Base-by-base conservation (phyloP, 106 monocot genomes). In the Chionographis japonica region DNA sequence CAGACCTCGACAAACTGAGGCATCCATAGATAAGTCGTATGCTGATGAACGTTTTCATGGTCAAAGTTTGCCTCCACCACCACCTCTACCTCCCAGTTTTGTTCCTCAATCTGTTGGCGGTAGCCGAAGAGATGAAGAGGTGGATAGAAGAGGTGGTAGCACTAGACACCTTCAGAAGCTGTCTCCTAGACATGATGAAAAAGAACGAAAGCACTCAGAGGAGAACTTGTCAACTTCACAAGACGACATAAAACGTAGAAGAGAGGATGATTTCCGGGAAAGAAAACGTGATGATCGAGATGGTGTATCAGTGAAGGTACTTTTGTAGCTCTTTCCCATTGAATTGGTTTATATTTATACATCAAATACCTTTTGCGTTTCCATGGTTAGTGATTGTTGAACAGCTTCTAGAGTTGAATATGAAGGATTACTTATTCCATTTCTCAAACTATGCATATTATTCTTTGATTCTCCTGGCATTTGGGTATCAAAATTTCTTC, bases 241-340 rank as follows among this genome's bases (percentile, higher is more conserved):
- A 54, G 97, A 97, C 72, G 97, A 92, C 37, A 57, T 63, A 46
- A 97, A 93, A 67, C 89, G 85, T 40, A 84, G 92, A 70, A 82
- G 87, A 72, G 97, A 98, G 6, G 97, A 92, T 61, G 97, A 98
- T 64, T 76, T 80, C 13, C 79, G 89, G 35, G 92, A 92, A 40
- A 89, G 84, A 71, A 92, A 92, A 56, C 89, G 92, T 66, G 92
- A 92, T 36, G 97, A 98, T 62, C 72, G 95, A 40, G 95, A 89
- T 60, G 61, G 51, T 51, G 51, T 60, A 56, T 72, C 84, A 4
- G 41, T 58, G 8, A 97, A 97, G 95, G 95, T 95, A 83, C 18
- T 6, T 53, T 16, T 56, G 40, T 63, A 59, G 4, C 42, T 49
- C 8, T 50, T 49, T 4, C 49, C 46, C 46, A 56, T 49, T 61